Conservation (phyloP, 2,329 filamentous ascomycete species). For the Rhinocladiella mackenziei region DNA sequence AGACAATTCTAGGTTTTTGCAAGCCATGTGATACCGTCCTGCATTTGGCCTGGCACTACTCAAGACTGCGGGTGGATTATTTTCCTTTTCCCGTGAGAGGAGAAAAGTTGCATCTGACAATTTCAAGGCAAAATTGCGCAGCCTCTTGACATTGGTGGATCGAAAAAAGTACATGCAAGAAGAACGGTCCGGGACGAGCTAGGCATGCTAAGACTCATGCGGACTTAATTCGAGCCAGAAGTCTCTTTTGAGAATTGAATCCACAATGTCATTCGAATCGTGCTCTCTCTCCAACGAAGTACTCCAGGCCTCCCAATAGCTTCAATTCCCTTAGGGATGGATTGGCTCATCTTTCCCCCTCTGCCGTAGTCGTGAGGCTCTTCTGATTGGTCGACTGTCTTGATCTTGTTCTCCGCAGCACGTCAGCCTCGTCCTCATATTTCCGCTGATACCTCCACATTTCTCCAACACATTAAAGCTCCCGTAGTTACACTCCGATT, state of each 20-base stretch:
- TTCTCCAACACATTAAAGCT: too few relatives aligned
- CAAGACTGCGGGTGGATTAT: too few relatives aligned
- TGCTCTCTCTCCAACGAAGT: too few relatives aligned
- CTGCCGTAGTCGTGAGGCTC: neutral
- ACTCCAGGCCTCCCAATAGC: too few relatives aligned
- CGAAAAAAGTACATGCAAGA: slow-evolving; percentile 26
- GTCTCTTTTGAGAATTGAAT: slow-evolving; percentile 21
- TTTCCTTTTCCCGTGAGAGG: slow-evolving; percentile 4
- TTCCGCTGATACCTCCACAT: neutral
- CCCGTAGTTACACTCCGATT: too few relatives aligned
- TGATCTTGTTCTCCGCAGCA: neutral
- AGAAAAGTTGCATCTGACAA: neutral
- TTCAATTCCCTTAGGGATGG: too few relatives aligned
- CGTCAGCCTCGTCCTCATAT: slow-evolving; percentile 3
- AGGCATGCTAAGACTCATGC: slow-evolving; percentile 32
- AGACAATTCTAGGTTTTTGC: slow-evolving; percentile 5
- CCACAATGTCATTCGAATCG: slow-evolving; percentile 19
- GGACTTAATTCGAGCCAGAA: slow-evolving; percentile 27
- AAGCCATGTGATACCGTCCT: too few relatives aligned
- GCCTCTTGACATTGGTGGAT: slow-evolving; percentile 21
- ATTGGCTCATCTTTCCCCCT: neutral
- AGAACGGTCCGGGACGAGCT: slow-evolving; percentile 32
- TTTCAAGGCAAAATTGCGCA: too few relatives aligned
- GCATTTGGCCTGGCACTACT: too few relatives aligned
- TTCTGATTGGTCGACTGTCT: neutral